Base-by-base conservation (phyloP, 1,284 basidiomycete species). In the Fomitopsis pinicola region DNA sequence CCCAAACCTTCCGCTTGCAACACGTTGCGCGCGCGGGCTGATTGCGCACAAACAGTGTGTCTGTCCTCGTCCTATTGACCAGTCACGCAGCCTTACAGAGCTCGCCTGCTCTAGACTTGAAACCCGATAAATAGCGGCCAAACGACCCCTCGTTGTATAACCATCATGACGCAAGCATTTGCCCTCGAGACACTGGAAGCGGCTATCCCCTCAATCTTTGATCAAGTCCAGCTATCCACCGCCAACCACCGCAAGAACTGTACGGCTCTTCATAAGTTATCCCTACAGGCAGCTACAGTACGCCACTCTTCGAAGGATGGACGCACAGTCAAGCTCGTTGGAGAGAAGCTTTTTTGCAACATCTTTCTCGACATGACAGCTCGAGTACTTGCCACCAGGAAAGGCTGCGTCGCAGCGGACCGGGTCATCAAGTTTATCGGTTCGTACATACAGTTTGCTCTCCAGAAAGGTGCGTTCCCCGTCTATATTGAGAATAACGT, bases 191-290 rank as follows among this genome's bases (percentile, higher is more conserved):
- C n/a, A 5, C 42, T 58, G 3, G 6, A 19, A 4, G 44, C 46
- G 17, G 28, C 22, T 8, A 45, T 58, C n/a, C 58, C 58, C 30
- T 2, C 30, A 5, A 83, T 86, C 44, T 92, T 92, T 62, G 88
- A 92, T 61, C 91, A 97, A 73, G 89, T 85, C 0, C 95, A 98
- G 72, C 74, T 77, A 38, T 87, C 91, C 0, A 74, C 88, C 8
- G 91, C 94, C 8, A 94, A 92, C 71, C 95, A 92, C 71, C 82
- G 87, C 58, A 97, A 97, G 80, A 96, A 97, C 73, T 84, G 89
- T 61, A 91, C 94, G 44, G 85, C 88, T 0, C 82, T 97, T 0
- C 83, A 89, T 76, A 93, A 94, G 71, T 73, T 95, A 40, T 94
- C 96, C 67, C 69, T 78, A 28, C 82, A 86, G 64, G 86, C 86